Evolutionary conservation across 495 filamentous ascomycete species (phyloP), one percentile per base, ranked within the genome.

Genomic region (Talaromyces wortmannii): DNA sequence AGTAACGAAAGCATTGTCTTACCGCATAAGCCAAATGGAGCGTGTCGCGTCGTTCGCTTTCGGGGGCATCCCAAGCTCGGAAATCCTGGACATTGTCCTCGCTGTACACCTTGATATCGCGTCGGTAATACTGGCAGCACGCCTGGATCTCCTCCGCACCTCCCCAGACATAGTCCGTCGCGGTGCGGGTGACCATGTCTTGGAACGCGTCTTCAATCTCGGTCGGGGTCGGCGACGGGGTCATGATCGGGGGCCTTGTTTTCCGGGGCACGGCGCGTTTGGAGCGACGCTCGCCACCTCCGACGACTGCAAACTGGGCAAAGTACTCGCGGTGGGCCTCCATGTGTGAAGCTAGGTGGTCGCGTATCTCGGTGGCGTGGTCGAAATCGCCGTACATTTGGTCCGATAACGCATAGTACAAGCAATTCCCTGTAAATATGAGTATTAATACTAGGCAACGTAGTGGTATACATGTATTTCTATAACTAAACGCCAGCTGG

Each of bases 331-430:
- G 71, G 58, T 90, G 68, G 12, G 67, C 69, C 30, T 73, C 75
- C 71, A 90, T 90, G 63, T 88, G 81, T 49, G 78, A 59, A 40
- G 89, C 82, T 2, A 87, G 78, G 31, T 62, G 68, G 15, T 72
- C 66, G 31, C 88, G 87, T 57, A 90, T 84, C 50, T 78, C 72
- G 13, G 67, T 60, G 58, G 83, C 82, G 51, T 79, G 68, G 58
- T 69, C 67, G 61, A 86, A 84, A 58, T 81, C 68, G 40, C 84
- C 87, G 60, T 83, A 86, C 48, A 90, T 62, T 74, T 90, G 88
- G 62, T 91, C 88, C 52, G 84, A 87, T 32, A 90, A 75, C 45
- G 88, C 86, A 66, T 89, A 85, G 66, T 90, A 91, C 31, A 90
- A 79, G 65, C 87, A 91, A 67, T 90, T 87, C 40, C 85, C 85